phyloP scores from a whole-genome alignment of 1,139 yeast species.

The Scheffersomyces quercinus region DNA sequence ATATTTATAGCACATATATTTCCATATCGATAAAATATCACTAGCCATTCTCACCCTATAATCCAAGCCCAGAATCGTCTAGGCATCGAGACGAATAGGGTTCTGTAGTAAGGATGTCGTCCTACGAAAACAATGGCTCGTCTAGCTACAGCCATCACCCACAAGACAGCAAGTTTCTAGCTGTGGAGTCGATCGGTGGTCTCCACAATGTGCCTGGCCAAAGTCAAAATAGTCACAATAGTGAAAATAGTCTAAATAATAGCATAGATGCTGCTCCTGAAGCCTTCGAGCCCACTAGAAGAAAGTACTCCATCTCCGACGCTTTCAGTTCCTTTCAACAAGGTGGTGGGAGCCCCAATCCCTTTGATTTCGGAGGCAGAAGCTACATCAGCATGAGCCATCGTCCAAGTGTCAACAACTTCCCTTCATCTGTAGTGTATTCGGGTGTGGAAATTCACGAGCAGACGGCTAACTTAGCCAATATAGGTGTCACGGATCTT shows the following conservation, averaged over 20 bases:
- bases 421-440: conserved; percentile 41
- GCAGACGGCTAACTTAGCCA: conserved; percentile 64
- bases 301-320: conserved; percentile 28
- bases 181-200: too few species aligned
- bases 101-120: too few species aligned
- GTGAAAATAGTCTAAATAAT: neutral
- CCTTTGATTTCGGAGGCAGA: conserved; percentile 47
- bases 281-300: conserved; percentile 3
- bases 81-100: too few species aligned
- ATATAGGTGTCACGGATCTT: conserved; percentile 56
- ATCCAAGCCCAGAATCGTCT: too few species aligned
- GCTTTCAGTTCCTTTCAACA: conserved; percentile 24
- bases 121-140: too few species aligned
- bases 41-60: too few species aligned
- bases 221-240: neutral
- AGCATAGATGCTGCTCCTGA: conserved; percentile 1
- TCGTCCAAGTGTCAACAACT: conserved; percentile 16
- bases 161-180: too few species aligned
- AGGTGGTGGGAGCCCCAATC: conserved; percentile 22
- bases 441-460: conserved; percentile 57
- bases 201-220: neutral
- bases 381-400: conserved; percentile 39
- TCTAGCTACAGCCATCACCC: too few species aligned
- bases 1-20: too few species aligned
- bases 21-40: too few species aligned